A percentile compares a stretch with the other conserved stretches of the same genome.
These are phyloP conservation scores for Asterochloris sp. DNA, from an alignment of 139 green algal genomes.

Conservation along the genomic window DNA sequence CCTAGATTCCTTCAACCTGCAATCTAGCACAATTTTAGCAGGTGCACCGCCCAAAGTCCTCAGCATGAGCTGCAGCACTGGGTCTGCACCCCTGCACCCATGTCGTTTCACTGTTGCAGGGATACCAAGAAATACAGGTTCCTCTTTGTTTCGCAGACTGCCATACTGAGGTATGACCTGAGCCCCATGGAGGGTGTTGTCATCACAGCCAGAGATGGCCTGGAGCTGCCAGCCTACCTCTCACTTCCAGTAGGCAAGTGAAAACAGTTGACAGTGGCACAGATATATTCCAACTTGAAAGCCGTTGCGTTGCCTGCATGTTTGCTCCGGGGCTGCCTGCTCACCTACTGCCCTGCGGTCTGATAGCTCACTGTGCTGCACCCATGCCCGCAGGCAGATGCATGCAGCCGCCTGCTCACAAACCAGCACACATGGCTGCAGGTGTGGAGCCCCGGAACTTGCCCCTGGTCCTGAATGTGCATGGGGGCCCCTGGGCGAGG, in stretches of 20 bases:
- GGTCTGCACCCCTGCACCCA: too few relatives aligned
- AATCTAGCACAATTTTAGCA: too few relatives aligned
- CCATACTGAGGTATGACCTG: conserved; percentile 9
- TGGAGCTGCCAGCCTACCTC: conserved; percentile 16
- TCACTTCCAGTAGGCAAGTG: conserved; percentile 7
- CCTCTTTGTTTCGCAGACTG: conserved; percentile 14
- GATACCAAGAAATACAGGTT: conserved; percentile 14
- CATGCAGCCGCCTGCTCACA: too few relatives aligned
- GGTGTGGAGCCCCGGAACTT: not conserved
- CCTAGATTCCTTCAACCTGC: too few relatives aligned
- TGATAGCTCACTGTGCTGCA: too few relatives aligned
- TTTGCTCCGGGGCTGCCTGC: not conserved
- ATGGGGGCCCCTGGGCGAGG: conserved; percentile 16
- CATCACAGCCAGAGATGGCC: conserved; percentile 12
- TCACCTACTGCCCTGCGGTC: too few relatives aligned
- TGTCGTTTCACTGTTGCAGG: not conserved
- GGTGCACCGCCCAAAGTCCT: too few relatives aligned
- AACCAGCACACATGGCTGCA: not conserved
- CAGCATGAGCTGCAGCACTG: too few relatives aligned
- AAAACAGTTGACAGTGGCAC: not conserved
- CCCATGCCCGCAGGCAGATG: too few relatives aligned
- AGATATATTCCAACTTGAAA: not conserved
- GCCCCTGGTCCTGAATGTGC: conserved; percentile 18
- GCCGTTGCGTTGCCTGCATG: not conserved
- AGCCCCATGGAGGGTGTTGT: conserved; percentile 14